Conservation (phyloP, 257 asterid genomes). For the Petrea volubilis region DNA sequence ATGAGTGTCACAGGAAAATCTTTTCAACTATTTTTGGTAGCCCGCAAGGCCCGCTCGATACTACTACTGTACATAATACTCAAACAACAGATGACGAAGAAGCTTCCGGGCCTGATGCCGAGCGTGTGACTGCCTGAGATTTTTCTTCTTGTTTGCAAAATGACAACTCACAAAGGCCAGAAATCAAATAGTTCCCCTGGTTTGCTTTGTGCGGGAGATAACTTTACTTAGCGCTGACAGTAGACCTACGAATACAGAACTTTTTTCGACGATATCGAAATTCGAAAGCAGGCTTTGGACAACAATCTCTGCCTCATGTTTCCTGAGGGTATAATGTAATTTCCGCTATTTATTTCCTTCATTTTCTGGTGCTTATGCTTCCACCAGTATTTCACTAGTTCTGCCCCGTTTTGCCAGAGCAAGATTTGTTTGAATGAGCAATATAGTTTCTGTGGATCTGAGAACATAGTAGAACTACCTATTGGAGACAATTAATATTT, state of each 20-base stretch:
- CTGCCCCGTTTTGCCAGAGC: not conserved
- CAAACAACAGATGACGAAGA: conserved; percentile 30
- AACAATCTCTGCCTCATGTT: not conserved
- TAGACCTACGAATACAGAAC: conserved; percentile 29
- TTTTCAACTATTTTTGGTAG: conserved; percentile 69
- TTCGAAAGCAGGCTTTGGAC: not conserved
- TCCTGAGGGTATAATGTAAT: conserved; percentile 11
- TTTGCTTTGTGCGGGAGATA: conserved; percentile 16
- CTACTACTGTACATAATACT: conserved; percentile 41
- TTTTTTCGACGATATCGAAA: conserved; percentile 27
- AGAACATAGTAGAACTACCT: too few species aligned
- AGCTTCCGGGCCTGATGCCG: conserved; percentile 15
- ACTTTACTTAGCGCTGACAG: conserved; percentile 34
- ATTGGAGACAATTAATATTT: too few species aligned
- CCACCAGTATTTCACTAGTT: not conserved
- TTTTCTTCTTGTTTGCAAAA: conserved; percentile 8
- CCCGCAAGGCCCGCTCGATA: conserved; percentile 61
- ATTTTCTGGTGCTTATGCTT: conserved; percentile 5
- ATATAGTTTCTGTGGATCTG: too few species aligned
- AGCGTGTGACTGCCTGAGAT: conserved; percentile 33
- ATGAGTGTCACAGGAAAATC: conserved; percentile 73
- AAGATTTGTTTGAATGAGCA: not conserved
- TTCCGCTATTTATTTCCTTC: conserved; percentile 7
- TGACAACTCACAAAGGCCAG: conserved; percentile 25
- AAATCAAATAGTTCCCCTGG: not conserved